Conservation (phyloP, 164 flowering plant species). For the Aristolochia californica region DNA sequence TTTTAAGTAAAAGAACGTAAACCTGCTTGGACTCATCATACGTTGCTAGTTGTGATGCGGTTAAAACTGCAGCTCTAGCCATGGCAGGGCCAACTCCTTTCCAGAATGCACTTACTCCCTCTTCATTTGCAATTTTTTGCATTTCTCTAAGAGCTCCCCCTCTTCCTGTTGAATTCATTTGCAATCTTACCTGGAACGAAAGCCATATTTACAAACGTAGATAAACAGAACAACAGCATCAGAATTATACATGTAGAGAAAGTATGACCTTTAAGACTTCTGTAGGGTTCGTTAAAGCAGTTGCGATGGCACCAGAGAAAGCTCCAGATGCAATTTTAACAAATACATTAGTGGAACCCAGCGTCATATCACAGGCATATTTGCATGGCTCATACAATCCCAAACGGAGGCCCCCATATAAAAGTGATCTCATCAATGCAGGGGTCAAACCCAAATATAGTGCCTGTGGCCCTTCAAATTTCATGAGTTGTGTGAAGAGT, state of each 20-base stretch:
- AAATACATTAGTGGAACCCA: conserved; percentile 73
- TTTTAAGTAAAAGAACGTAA: neutral
- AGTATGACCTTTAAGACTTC: conserved; percentile 82
- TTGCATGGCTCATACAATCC: conserved; percentile 95
- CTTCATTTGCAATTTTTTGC: conserved; percentile 50
- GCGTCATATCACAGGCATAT: conserved; percentile 50
- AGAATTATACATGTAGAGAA: neutral
- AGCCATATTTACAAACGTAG: neutral
- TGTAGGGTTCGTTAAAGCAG: conserved; percentile 81
- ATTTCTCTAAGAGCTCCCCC: conserved; percentile 45
- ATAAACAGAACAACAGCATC: neutral
- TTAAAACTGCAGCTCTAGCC: conserved; percentile 80
- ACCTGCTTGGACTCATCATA: conserved; percentile 98
- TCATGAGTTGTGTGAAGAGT: conserved; percentile 41
- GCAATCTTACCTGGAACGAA: conserved; percentile 62
- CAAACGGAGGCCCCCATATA: conserved; percentile 88
- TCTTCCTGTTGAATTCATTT: conserved; percentile 44
- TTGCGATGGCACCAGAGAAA: conserved; percentile 80
- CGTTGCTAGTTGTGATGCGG: conserved; percentile 89
- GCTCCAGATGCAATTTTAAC: conserved; percentile 82
- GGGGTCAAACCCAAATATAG: conserved; percentile 80
- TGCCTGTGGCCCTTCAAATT: conserved; percentile 67
- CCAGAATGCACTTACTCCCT: conserved; percentile 78
- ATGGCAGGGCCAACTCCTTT: conserved; percentile 97
- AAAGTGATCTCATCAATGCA: conserved; percentile 71